These are phyloP conservation scores for Echria macrotheca DNA, from an alignment of 495 filamentous ascomycete species.

Conservation along the genomic window DNA sequence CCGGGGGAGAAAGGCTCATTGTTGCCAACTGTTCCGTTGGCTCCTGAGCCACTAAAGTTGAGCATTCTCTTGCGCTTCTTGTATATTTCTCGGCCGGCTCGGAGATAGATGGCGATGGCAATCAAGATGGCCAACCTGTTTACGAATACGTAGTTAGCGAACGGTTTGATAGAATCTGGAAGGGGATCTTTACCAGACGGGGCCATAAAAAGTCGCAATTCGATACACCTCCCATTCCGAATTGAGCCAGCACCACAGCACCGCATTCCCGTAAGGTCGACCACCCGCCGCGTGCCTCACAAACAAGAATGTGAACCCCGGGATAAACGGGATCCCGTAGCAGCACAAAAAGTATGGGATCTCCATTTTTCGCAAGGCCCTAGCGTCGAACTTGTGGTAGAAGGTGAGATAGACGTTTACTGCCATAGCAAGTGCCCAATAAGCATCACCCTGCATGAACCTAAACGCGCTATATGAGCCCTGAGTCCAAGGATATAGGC, in stretches of 20 bases:
- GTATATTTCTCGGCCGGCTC: conserved; percentile 68
- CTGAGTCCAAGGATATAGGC: neutral
- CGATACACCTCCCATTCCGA: conserved; percentile 64
- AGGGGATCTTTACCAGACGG: conserved; percentile 58
- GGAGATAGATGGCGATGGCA: conserved; percentile 69
- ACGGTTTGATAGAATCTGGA: neutral
- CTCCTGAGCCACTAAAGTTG: conserved; percentile 35
- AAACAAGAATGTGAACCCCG: conserved; percentile 63
- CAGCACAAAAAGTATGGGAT: conserved; percentile 64
- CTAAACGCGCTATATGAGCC: conserved; percentile 31
- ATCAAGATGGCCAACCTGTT: conserved; percentile 55
- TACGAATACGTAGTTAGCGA: neutral
- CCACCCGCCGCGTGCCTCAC: conserved; percentile 41
- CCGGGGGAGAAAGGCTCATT: conserved; percentile 7
- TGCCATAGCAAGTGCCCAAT: conserved; percentile 81
- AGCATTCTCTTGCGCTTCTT: conserved; percentile 44
- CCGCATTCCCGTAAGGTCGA: conserved; percentile 69
- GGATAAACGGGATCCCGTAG: conserved; percentile 72
- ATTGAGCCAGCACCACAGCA: conserved; percentile 80
- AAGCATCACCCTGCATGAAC: conserved; percentile 73
- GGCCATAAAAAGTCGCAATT: conserved; percentile 74
- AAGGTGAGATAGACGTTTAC: conserved; percentile 85
- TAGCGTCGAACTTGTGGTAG: conserved; percentile 66
- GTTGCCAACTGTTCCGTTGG: conserved; percentile 12
- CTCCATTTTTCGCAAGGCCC: conserved; percentile 62